Evolutionary conservation across 179 eudicot species (phyloP).

Genomic region (Spergularia azorica): DNA sequence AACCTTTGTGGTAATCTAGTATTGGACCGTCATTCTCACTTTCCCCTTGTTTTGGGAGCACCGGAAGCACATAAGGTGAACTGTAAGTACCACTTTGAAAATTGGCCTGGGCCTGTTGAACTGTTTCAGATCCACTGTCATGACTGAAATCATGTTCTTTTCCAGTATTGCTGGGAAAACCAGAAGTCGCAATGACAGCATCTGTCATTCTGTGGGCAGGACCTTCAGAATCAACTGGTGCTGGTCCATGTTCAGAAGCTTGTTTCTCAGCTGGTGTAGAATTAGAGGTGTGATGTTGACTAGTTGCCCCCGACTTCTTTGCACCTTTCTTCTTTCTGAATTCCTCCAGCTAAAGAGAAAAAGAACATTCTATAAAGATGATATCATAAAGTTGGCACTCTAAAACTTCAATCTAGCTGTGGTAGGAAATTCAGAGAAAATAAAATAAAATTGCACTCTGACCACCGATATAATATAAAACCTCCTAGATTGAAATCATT

Average conservation of each 20-base stretch:
- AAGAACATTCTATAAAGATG: conserved; percentile 11
- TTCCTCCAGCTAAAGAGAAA: conserved; percentile 74
- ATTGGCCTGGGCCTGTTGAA: conserved; percentile 25
- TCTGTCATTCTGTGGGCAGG: conserved; percentile 39
- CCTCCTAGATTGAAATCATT: neutral
- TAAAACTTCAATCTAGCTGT: neutral
- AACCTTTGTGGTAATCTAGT: conserved; percentile 28
- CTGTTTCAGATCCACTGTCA: conserved; percentile 33
- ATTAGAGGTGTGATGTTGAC: conserved; percentile 38
- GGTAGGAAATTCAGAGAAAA: neutral
- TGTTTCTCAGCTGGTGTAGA: conserved; percentile 39
- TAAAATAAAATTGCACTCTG: neutral
- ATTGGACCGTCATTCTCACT: conserved; percentile 27
- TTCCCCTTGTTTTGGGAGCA: conserved; percentile 36
- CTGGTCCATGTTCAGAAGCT: conserved; percentile 42
- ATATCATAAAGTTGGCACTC: neutral
- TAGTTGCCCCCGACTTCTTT: conserved; percentile 48
- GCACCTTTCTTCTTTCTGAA: conserved; percentile 88
- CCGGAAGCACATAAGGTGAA: conserved; percentile 35
- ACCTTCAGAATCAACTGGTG: conserved; percentile 35
- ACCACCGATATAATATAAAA: neutral
- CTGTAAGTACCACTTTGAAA: conserved; percentile 30
- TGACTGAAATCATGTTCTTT: conserved; percentile 29
- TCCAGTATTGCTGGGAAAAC: conserved; percentile 29
- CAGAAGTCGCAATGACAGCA: conserved; percentile 30